These are phyloP conservation scores for Aspergillus clavatus DNA, from an alignment of 2,329 filamentous ascomycete species.

Conservation along the genomic window DNA sequence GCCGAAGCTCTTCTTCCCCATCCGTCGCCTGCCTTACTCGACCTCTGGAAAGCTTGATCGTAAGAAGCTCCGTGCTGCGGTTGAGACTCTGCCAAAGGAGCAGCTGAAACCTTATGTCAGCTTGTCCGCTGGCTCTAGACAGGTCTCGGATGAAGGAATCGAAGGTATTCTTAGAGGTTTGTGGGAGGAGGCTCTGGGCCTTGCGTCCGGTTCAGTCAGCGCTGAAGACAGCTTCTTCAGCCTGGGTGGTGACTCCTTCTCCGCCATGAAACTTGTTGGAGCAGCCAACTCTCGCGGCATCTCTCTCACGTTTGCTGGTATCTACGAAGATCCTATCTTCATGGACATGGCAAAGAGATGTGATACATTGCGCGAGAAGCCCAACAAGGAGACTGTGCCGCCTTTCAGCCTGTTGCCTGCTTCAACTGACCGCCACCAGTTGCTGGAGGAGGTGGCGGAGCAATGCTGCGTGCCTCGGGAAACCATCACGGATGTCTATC, in stretches of 20 bases:
- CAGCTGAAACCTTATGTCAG: slow-evolving; percentile 28
- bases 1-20: slow-evolving; percentile 41
- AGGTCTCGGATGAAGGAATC: slow-evolving; percentile 24
- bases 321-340: slow-evolving; percentile 43
- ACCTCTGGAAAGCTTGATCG: slow-evolving; percentile 44
- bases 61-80: slow-evolving; percentile 33
- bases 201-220: slow-evolving; percentile 36
- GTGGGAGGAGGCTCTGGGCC: slow-evolving; percentile 38
- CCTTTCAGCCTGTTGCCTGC: slow-evolving; percentile 29
- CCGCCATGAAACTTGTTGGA: slow-evolving; percentile 45
- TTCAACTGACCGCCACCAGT: slow-evolving; percentile 12
- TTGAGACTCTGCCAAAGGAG: slow-evolving; percentile 32
- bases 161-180: slow-evolving; percentile 30
- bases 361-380: slow-evolving; percentile 3
- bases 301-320: slow-evolving; percentile 38
- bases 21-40: slow-evolving; percentile 39
- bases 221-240: slow-evolving; percentile 45
- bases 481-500: slow-evolving; percentile 38
- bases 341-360: slow-evolving; percentile 39
- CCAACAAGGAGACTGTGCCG: slow-evolving; percentile 8
- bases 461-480: slow-evolving; percentile 29
- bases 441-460: slow-evolving; percentile 26
- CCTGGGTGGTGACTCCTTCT: slow-evolving; percentile 45
- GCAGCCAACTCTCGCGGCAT: slow-evolving; percentile 38
- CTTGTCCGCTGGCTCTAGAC: slow-evolving; percentile 13